Evolutionary conservation across 1,284 basidiomycete species (phyloP).

Genomic region (Cutaneotrichosporon mucoides): DNA sequence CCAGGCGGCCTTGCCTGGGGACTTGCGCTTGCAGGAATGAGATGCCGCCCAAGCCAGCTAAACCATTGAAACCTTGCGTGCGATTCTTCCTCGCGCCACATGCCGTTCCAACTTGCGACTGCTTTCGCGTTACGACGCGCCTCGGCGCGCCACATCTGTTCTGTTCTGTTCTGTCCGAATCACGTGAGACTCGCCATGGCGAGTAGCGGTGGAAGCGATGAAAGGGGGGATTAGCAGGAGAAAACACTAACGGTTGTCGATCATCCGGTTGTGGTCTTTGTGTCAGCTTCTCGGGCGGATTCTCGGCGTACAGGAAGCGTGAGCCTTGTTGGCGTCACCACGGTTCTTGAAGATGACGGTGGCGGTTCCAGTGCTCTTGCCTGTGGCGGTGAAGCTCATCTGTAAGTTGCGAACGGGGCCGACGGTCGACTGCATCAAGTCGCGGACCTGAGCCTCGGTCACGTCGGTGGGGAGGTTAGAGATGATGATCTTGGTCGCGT

Average conservation of each 20-base stretch:
- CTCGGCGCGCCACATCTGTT: too few relatives aligned
- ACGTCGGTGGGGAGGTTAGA: slow-evolving; percentile 94
- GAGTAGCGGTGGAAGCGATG: slow-evolving; percentile 18
- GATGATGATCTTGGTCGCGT: slow-evolving; percentile 88
- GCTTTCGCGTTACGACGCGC: too few relatives aligned
- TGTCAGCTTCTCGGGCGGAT: too few relatives aligned
- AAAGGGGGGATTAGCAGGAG: slow-evolving; percentile 13
- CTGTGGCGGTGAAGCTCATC: slow-evolving; percentile 78
- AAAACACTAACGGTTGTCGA: slow-evolving; percentile 96
- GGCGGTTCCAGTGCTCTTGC: slow-evolving; percentile 85
- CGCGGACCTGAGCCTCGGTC: slow-evolving; percentile 88
- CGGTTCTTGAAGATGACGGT: slow-evolving; percentile 80
- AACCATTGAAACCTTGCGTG: too few relatives aligned
- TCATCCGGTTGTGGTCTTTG: slow-evolving; percentile 90
- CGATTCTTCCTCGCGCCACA: too few relatives aligned
- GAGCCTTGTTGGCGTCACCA: slow-evolving; percentile 89
- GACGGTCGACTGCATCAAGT: slow-evolving; percentile 86
- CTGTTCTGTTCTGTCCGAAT: too few relatives aligned
- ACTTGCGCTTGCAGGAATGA: too few relatives aligned
- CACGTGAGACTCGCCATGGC: slow-evolving; percentile 8
- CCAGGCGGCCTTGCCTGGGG: too few relatives aligned
- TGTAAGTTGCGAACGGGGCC: slow-evolving; percentile 78
- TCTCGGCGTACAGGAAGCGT: slow-evolving; percentile 65
- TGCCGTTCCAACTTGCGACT: too few relatives aligned
- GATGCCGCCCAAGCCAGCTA: too few relatives aligned